Base-by-base conservation (phyloP, 306 rosid species). In the Delonix regia region DNA sequence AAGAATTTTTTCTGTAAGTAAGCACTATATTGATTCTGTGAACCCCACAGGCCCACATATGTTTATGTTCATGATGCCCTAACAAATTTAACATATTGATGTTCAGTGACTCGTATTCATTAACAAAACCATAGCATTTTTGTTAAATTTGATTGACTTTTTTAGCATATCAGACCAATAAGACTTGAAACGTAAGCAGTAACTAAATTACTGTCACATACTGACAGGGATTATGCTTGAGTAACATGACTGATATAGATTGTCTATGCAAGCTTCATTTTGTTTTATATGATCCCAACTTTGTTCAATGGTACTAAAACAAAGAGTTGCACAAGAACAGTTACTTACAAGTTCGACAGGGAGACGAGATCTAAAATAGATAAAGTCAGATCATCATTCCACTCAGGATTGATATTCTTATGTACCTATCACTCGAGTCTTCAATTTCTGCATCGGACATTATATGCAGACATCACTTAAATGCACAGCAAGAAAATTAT, bases 351-450 rank as follows among this genome's bases (percentile, higher is more conserved):
- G 82, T 4, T 82, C 71, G 48, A 92, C 64, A 0, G 95, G 90
- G 22, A 83, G 66, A 78, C 11, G 85, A 33, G 89, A 49, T 94
- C 97, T 22, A 87, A 7, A 70, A 94, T 62, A 0, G 92, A 86
- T 69, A 94, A 84, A 28, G 99, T 94, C 86, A 94, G 79, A 22
- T 82, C 80, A 71, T 94, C 99, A 42, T 92, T 85, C 97, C 99
- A 94, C 71, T 86, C 95, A 1, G 99, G 99, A 70, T 94, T 92
- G 81, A 87, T 36, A 78, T 79, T 85, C 83, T 86, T 76, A 56
- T 85, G 86, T 55, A 92, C 78, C n/a, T n/a, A n/a, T n/a, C 16
- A 89, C 97, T 9, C 84, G 80, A 75, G 99, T 94, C 87, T 87
- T 94, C 88, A 94, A 67, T 73, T 90, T 94, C 96, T 94, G 85